Evolutionary conservation across 2,329 filamentous ascomycete genomes (phyloP).

Genomic region (Ceratocystiopsis minuta): DNA sequence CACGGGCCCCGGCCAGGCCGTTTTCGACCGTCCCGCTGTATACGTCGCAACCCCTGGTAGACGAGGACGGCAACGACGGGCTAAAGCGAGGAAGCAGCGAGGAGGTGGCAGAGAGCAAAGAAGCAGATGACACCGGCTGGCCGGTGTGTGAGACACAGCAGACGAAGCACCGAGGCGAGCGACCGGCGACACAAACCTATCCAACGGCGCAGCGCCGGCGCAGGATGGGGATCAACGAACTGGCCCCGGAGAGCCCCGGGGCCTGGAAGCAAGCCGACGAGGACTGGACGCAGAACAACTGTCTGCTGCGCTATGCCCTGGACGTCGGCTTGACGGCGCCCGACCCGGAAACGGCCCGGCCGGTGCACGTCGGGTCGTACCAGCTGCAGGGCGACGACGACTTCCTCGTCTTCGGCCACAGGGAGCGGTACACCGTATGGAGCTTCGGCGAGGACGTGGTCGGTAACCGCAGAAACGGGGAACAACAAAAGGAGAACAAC

Average conservation of each 20-base stretch:
- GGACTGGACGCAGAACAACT: conserved; percentile 5
- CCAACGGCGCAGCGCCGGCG: not conserved
- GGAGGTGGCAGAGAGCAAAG: too few relatives aligned
- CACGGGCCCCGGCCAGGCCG: not conserved
- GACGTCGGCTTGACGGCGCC: conserved; percentile 4
- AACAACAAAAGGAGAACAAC: not conserved
- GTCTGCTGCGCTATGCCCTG: conserved; percentile 7
- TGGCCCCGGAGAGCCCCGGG: not conserved
- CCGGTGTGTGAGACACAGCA: too few relatives aligned
- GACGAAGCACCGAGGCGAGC: too few relatives aligned
- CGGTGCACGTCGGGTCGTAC: conserved; percentile 4
- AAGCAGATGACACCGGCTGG: too few relatives aligned
- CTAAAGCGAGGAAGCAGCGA: too few relatives aligned
- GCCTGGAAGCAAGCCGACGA: conserved; percentile 7
- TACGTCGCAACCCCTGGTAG: not conserved
- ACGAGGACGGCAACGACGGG: not conserved
- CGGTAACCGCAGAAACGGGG: not conserved
- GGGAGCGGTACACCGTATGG: conserved; percentile 8
- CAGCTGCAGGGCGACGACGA: conserved; percentile 9
- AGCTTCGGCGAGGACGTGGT: conserved; percentile 3
- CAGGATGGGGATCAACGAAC: conserved; percentile 1
- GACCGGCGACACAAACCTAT: too few relatives aligned
- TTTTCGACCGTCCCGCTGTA: conserved; percentile 7
- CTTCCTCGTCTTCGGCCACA: conserved; percentile 6
- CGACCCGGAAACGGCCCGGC: not conserved